Conservation (phyloP, 2,329 filamentous ascomycete species). For the Pseudopithomyces maydicus region DNA sequence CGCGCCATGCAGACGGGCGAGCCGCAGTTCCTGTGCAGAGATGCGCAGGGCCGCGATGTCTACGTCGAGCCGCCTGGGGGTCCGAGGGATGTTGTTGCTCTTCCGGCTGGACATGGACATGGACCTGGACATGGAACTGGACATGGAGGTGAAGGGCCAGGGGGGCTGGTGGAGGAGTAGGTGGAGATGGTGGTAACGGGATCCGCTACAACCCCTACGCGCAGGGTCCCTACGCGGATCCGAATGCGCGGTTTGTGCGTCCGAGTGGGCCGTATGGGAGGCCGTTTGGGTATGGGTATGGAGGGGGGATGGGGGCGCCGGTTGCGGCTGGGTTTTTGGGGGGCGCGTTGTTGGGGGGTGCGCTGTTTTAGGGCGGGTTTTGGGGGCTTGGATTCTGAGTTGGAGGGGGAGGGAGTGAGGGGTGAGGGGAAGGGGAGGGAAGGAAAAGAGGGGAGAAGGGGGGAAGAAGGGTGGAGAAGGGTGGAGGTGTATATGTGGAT, state of each 20-base stretch:
- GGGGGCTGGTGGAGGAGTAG: slow-evolving; percentile 35
- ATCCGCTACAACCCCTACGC: slow-evolving; percentile 51
- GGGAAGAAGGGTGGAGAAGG: not conserved
- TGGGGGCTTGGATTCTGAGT: not conserved
- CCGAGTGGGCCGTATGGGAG: slow-evolving; percentile 55
- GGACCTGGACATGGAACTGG: no score
- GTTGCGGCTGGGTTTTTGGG: slow-evolving; percentile 42
- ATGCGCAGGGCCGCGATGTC: slow-evolving; percentile 59
- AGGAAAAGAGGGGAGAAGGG: not conserved
- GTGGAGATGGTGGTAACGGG: slow-evolving; percentile 20
- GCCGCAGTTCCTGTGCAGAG: slow-evolving; percentile 61
- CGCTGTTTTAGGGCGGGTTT: slow-evolving; percentile 26
- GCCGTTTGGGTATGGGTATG: slow-evolving; percentile 44
- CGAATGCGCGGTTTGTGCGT: slow-evolving; percentile 55
- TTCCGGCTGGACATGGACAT: no score
- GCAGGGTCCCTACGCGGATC: slow-evolving; percentile 52
- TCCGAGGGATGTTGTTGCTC: no score
- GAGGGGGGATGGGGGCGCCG: slow-evolving; percentile 44
- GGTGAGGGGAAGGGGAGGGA: not conserved
- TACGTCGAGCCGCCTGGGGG: slow-evolving; percentile 61
- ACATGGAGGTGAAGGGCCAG: slow-evolving; percentile 14
- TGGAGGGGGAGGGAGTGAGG: not conserved
- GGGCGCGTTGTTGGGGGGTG: slow-evolving; percentile 38
- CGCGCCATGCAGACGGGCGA: slow-evolving; percentile 59
- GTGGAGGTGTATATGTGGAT: not conserved